Conservation (phyloP, 176 grass and related monocot species). For the Saccharum spontaneum region DNA sequence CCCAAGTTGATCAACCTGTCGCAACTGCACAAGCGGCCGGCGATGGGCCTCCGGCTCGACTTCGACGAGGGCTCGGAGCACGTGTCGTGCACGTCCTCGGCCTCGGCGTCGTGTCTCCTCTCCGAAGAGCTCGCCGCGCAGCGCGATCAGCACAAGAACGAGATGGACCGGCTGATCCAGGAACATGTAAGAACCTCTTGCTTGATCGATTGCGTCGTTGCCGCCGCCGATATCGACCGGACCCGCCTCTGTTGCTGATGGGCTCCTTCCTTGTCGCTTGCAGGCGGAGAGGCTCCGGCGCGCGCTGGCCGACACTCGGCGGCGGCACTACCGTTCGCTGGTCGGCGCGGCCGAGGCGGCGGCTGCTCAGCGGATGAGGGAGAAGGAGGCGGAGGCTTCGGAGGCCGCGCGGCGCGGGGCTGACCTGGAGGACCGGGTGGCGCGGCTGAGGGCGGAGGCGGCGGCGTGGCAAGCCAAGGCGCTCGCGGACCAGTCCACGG, state of each 20-base stretch:
- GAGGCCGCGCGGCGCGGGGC: slow-evolving; percentile 39
- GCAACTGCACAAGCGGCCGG: slow-evolving; percentile 43
- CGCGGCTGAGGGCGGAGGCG: slow-evolving; percentile 52
- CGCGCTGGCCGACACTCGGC: slow-evolving; percentile 34
- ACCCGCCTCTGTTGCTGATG: background rate
- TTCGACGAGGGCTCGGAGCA: slow-evolving; percentile 45
- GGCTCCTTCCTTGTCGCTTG: background rate
- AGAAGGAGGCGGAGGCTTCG: slow-evolving; percentile 60
- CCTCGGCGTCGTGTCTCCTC: slow-evolving; percentile 40
- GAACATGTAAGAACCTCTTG: slow-evolving; percentile 50
- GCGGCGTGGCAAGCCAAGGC: slow-evolving; percentile 72
- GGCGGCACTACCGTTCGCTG: slow-evolving; percentile 52
- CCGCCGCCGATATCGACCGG: background rate
- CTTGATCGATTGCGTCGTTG: background rate
- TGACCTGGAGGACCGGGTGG: slow-evolving; percentile 63
- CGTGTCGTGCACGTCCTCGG: slow-evolving; percentile 33
- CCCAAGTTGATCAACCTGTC: slow-evolving; percentile 35
- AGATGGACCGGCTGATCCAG: slow-evolving; percentile 69
- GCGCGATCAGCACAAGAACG: slow-evolving; percentile 50
- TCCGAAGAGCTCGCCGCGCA: slow-evolving; percentile 49
- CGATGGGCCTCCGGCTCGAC: slow-evolving; percentile 55
- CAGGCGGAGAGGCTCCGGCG: slow-evolving; percentile 62
- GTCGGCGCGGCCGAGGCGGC: slow-evolving; percentile 38
- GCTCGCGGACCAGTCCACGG: slow-evolving; percentile 60
- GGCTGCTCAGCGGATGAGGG: slow-evolving; percentile 45